These are phyloP conservation scores for Saccharomycopsis microspora DNA, from an alignment of 805 yeast genomes.

Conservation along the genomic window DNA sequence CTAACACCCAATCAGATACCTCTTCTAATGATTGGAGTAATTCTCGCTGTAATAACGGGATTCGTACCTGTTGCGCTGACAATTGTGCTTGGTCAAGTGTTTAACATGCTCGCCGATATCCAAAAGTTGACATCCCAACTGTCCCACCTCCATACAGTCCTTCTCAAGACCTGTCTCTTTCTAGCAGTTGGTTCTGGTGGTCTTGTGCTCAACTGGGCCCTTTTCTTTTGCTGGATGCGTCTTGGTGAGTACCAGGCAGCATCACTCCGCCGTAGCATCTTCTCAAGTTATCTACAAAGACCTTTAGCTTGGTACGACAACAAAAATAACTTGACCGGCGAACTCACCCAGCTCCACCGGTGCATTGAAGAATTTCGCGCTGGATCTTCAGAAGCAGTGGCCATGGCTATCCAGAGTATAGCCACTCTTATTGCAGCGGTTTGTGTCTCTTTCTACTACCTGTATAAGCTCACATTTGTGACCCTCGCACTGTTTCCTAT, in stretches of 20 bases:
- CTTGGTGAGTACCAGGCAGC: conserved; percentile 64
- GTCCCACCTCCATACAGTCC: conserved; percentile 28
- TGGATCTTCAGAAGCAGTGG: conserved; percentile 58
- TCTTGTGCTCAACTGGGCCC: conserved; percentile 37
- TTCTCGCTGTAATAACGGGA: conserved; percentile 40
- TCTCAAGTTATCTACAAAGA: conserved; percentile 32
- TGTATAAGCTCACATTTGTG: conserved; percentile 79
- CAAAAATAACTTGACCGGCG: conserved; percentile 46
- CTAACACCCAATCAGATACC: not conserved
- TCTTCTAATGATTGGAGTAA: conserved; percentile 21
- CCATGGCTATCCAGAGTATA: conserved; percentile 39
- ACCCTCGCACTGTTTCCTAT: conserved; percentile 69
- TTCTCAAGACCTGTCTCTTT: conserved; percentile 29
- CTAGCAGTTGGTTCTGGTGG: conserved; percentile 36
- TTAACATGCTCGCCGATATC: conserved; percentile 30
- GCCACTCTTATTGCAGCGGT: conserved; percentile 44
- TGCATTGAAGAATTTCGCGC: conserved; percentile 63
- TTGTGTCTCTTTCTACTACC: conserved; percentile 57
- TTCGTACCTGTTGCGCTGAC: conserved; percentile 50
- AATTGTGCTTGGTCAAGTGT: conserved; percentile 54
- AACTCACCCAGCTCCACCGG: conserved; percentile 52
- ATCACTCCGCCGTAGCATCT: conserved; percentile 39
- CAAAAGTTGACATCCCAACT: conserved; percentile 23
- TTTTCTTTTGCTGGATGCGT: conserved; percentile 49
- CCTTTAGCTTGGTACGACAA: conserved; percentile 54